Evolutionary conservation across 768 basidiomycete genomes (phyloP).

Genomic region (Lentinula lateritia): DNA sequence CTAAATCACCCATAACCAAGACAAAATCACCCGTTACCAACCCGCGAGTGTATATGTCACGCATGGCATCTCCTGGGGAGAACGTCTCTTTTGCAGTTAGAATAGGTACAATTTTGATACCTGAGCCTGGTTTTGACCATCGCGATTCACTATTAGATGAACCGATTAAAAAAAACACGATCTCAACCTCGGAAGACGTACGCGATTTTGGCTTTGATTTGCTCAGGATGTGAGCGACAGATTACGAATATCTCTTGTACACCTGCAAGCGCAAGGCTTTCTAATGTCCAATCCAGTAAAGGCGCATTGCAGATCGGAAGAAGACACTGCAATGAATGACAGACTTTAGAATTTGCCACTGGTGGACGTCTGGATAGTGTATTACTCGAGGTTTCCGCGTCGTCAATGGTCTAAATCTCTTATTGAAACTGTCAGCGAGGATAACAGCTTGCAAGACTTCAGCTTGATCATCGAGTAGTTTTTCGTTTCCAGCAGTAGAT

Average conservation of each 20-base stretch:
- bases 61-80: conserved; percentile 88
- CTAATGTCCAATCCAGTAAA: conserved; percentile 93
- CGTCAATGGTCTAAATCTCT: conserved; percentile 87
- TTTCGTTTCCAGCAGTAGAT: conserved; percentile 52
- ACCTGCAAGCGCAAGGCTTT: conserved; percentile 89
- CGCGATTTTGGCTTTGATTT: conserved; percentile 82
- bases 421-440: conserved; percentile 95
- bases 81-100: conserved; percentile 82
- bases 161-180: conserved; percentile 5
- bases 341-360: conserved; percentile 5
- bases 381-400: conserved; percentile 80
- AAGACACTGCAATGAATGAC: conserved; percentile 57
- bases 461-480: conserved; percentile 64
- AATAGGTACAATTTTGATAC: conserved; percentile 80
- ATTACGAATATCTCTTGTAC: conserved; percentile 96
- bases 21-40: conserved; percentile 90
- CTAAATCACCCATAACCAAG: conserved; percentile 85
- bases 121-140: conserved; percentile 77
- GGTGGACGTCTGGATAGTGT: conserved; percentile 5
- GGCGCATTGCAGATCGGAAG: conserved; percentile 93
- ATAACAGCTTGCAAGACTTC: conserved; percentile 92
- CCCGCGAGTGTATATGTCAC: conserved; percentile 89
- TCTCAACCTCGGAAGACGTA: conserved; percentile 29
- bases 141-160: conserved; percentile 57
- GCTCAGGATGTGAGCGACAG: conserved; percentile 84